Base-by-base conservation (phyloP, 2,329 filamentous ascomycete genomes). In the Stemphylium beticola region DNA sequence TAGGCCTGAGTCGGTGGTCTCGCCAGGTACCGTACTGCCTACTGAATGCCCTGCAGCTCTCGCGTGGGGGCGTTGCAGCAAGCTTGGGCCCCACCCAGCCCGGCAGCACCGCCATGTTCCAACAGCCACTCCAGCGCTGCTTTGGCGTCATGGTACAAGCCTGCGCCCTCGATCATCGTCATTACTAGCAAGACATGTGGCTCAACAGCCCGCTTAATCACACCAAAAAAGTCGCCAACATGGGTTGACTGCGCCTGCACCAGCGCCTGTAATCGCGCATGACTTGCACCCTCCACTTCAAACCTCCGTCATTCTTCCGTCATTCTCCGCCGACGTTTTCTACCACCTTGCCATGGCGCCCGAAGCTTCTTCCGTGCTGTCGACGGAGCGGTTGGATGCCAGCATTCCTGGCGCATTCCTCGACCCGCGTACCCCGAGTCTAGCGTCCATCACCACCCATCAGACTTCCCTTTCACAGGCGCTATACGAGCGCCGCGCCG, bases 401-500 rank as follows among this genome's bases (percentile, higher is more conserved):
- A 73, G 75, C 26, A 76, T 82, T 3, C 81, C 81, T 17, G 82
- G 82, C 42, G 77, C 78, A n/a, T 83, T 79, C 55, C 79, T 81
- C 8, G 62, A 67, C n/a, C 51, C 49, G 39, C 64, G 49, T 37
- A 59, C 64, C 1, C 52, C 60, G 37, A 67, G 62, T 43, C 41
- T 54, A 12, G 66, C 68, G 32, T 65, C 60, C 26, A 60, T 68
- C 32, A 74, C 76, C 6, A 76, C 76, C 15, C 76, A 79, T 39
- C 74, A 77, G 41, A 82, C 81, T 29, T 66, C 65, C 2, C 76
- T 88, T 8, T 80, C 81, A 2, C 81, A 84, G 48, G 83, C 82
- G 2, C 75, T 98, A 34, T 85, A 88, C 69, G 87, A 89, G 34
- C 85, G 95, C 49, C 85, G 87, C 67, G 78, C 84, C 43, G 93